Evolutionary conservation across 2,329 filamentous ascomycete species (phyloP).

Genomic region (Leptographium lundbergii): DNA sequence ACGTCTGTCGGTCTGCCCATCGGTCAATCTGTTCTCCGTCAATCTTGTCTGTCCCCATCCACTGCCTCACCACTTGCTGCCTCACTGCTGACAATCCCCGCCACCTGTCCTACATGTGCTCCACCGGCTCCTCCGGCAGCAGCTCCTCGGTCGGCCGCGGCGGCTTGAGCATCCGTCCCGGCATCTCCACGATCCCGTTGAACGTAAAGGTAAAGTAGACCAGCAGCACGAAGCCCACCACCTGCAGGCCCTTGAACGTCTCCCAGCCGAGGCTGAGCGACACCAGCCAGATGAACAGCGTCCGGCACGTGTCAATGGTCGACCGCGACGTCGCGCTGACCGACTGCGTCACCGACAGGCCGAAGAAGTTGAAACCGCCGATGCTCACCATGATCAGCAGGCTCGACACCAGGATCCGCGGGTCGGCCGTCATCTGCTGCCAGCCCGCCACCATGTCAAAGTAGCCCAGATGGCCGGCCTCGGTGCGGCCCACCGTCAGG

Average conservation of each 20-base stretch:
- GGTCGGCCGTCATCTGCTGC: conserved; percentile 63
- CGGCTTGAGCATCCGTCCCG: conserved; percentile 53
- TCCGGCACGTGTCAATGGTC: conserved; percentile 94
- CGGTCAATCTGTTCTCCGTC: no score
- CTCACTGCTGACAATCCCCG: no score
- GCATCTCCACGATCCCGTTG: conserved; percentile 83
- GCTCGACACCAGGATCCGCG: conserved; percentile 60
- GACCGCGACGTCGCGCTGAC: conserved; percentile 89
- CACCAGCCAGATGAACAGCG: conserved; percentile 95
- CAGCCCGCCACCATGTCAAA: conserved; percentile 86
- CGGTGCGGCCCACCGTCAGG: conserved; percentile 60
- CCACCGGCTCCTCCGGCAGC: conserved; percentile 72
- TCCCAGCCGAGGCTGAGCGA: conserved; percentile 92
- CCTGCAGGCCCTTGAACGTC: conserved; percentile 93
- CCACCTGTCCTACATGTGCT: conserved; percentile 40
- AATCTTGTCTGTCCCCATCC: no score
- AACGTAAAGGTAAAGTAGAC: conserved; percentile 97
- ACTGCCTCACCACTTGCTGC: no score
- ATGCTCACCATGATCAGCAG: conserved; percentile 95
- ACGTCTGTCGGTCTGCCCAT: no score
- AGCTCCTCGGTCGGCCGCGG: conserved; percentile 47
- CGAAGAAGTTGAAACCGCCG: conserved; percentile 99
- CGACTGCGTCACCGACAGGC: conserved; percentile 76
- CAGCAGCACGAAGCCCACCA: conserved; percentile 72
- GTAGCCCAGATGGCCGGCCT: conserved; percentile 63